Evolutionary conservation across 257 asterid genomes (phyloP), one percentile per base, ranked within the genome.

Genomic region (Nicotiana benthamiana): DNA sequence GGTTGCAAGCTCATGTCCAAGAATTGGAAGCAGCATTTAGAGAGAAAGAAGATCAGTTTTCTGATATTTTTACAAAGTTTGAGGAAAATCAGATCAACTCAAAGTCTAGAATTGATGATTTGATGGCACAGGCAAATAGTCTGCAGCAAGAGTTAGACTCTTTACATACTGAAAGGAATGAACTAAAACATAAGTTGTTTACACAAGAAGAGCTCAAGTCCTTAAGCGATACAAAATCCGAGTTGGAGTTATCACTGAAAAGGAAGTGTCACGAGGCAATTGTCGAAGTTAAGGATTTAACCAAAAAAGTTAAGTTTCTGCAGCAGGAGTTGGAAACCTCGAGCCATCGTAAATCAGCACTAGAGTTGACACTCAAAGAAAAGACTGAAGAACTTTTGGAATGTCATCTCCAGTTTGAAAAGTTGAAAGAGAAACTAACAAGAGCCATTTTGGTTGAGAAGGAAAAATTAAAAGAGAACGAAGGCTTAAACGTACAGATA

Each of bases 31-130:
- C 75, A n/a, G 65, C 56, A 48, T 32, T 30, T 15, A 66, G n/a
- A 80, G 76, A 46, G 34, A 82, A 86, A 65, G 92, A 84, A 72
- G 87, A 80, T 30, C 89, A 88, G 61, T 40, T 48, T 20, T 54
- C 27, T 61, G 60, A 28, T 74, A 75, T 82, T 65, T 74, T 75
- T 4, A 77, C 80, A 70, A 83, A 80, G 17, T 79, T 32, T 4
- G 88, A 84, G 85, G 91, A 80, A 77, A 85, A 84, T 48, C 89
- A 90, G 87, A 57, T 64, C 67, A 60, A 60, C 7, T 79, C 89
- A 51, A 9, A 66, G 79, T 80, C 90, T 9, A 86, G 82, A 64
- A 83, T 84, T 20, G 61, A 85, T 5, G 85, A 81, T 53, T 80
- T 89, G 27, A 82, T 13, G 77, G 75, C 82, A 20, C 83, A 85